Evolutionary conservation across 1,139 yeast genomes (phyloP), one percentile per base, ranked within the genome.

Genomic region (Chernovozyma sophiae-reginae): DNA sequence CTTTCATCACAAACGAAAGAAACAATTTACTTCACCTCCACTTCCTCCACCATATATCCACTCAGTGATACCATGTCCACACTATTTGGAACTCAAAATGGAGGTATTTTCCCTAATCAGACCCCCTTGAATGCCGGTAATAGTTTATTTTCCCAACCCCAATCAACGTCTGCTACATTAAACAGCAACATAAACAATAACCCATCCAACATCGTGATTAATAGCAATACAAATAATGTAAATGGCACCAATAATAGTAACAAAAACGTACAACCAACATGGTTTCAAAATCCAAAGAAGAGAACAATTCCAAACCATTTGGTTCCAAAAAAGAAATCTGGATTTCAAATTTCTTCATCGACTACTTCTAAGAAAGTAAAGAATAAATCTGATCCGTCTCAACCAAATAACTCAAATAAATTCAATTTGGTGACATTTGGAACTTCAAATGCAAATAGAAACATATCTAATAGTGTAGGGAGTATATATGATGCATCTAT

Each of bases 281-380:
- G 84, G 84, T 68, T 72, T 44, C 74, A 71, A 36, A 73, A 74
- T 43, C 71, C 77, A 15, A 74, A 72, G 43, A 76, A 74, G 45
- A 65, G 86, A 44, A 67, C 74, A 1, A 75, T 79, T 32, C 86
- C 87, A 15, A 80, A 69, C 42, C 77, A 71, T 43, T 57, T 71
- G 37, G 69, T 65, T 5, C 70, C 74, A 8, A 67, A 65, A 45
- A 60, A 66, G 45, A 68, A 68, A 39, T 58, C 70, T 3, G 72
- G 70, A 4, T 69, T 70, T 48, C 74, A 66, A 37, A 52, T 68
- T 19, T 46, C 60, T 12, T 38, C 58, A 4, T 37, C 55, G 5
- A 29, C 29, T 16, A 20, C 30, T 11, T 13, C 32, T n/a, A 35
- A 40, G 32, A 45, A 46, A 14, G 17, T 38, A 25, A 40, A 42